Evolutionary conservation across 257 asterid genomes (phyloP), one percentile per base, ranked within the genome.

Genomic region (Osmanthus fragrans): DNA sequence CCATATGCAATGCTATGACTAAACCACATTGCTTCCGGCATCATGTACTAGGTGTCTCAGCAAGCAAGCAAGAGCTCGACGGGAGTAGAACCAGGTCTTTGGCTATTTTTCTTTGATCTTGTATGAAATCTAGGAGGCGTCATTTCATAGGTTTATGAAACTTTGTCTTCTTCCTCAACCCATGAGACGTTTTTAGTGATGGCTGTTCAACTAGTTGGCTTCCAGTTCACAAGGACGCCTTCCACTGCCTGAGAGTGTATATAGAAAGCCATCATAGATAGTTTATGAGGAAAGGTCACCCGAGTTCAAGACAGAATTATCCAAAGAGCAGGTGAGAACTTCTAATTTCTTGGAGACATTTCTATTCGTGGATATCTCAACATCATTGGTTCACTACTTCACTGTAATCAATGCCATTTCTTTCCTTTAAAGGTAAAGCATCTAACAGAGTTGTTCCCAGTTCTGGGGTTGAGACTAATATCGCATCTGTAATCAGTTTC

Each of bases 111-210:
- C 69, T 86, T 58, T 78, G 85, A 86, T 74, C 76, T 64, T 84
- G 88, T 84, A 86, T 84, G 90, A 88, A n/a, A 78, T 82, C n/a
- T 86, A 71, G 36, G 83, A 84, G 83, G 90, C 90, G 33, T 40
- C 90, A 12, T 84, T 88, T 1, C 32, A 71, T 75, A 88, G 90
- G 42, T 87, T 87, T 56, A 75, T 82, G 76, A 80, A 78, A 39
- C 85, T 86, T 47, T 60, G 42, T 13, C 21, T 63, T 29, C 32
- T 67, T 60, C 58, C 63, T 25, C 21, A 63, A 66, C 49, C 58
- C 63, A 21, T 72, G 32, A 10, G 74, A 18, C 42, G 64, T 54
- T 32, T 76, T 18, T 72, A 64, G 67, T 80, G 74, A 40, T 71
- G 72, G 21, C 36, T 33, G 36, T 33, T 4, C 36, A 33, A 3